Conservation (phyloP, 225 moss, liverwort and hornwort species). For the Pleurozium schreberi region DNA sequence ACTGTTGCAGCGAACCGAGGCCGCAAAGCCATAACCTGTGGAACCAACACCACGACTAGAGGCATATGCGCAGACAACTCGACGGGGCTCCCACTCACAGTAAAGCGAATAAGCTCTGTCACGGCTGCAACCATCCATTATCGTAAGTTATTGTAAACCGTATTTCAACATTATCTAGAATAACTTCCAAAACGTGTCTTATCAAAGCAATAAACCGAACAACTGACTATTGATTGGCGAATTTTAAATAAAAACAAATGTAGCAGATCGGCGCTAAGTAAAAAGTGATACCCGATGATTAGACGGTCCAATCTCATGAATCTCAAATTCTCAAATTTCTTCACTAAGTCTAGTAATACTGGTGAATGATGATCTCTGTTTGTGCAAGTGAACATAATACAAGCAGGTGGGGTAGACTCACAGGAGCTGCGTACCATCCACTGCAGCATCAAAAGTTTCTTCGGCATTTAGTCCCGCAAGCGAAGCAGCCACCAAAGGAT, state of each 20-base stretch:
- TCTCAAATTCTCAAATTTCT: background rate
- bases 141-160: background rate
- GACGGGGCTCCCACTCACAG: slow-evolving; percentile 70
- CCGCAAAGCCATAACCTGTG: slow-evolving; percentile 79
- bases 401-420: slow-evolving; percentile 85
- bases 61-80: slow-evolving; percentile 85
- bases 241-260: background rate
- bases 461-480: slow-evolving; percentile 74
- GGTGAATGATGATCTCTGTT: background rate
- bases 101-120: slow-evolving; percentile 84
- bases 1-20: slow-evolving; percentile 80
- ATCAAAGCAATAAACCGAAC: background rate
- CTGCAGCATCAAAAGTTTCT: slow-evolving; percentile 98
- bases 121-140: slow-evolving; percentile 47
- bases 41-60: slow-evolving; percentile 89
- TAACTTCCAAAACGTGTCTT: background rate
- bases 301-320: background rate
- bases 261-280: background rate
- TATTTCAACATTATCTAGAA: background rate
- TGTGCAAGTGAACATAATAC: slow-evolving; percentile 13
- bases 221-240: background rate
- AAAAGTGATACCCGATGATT: background rate
- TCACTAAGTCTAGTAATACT: background rate
- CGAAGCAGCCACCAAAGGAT: slow-evolving; percentile 81
- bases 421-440: slow-evolving; percentile 99